phyloP scores from a whole-genome alignment of 305 asterid genomes.

The Andrographis paniculata region DNA sequence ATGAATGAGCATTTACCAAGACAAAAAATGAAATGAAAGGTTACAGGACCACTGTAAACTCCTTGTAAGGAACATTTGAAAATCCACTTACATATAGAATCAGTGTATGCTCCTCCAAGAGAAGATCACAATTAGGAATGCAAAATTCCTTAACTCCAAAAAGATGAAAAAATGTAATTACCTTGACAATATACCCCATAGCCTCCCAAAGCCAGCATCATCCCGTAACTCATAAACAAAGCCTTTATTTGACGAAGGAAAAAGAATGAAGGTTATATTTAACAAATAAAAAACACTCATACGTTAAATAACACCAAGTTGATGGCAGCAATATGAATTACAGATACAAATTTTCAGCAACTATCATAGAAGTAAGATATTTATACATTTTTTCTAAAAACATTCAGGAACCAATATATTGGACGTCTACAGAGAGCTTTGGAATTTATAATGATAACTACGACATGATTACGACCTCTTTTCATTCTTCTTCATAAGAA shows the following conservation, averaged over 20 bases:
- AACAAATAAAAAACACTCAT: constrained; percentile 12
- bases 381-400: constrained; percentile 1
- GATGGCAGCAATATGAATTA: not conserved
- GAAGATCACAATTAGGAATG: not conserved
- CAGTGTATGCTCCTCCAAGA: too few species aligned
- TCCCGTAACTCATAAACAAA: constrained; percentile 76
- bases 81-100: too few species aligned
- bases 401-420: constrained; percentile 10
- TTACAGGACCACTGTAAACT: too few species aligned
- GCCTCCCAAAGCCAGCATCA: constrained; percentile 74
- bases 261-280: constrained; percentile 14
- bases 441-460: too few species aligned
- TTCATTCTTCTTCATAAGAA: too few species aligned
- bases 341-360: constrained; percentile 15
- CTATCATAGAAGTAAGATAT: constrained; percentile 9
- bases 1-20: too few species aligned
- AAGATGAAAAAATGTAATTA: constrained; percentile 21
- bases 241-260: constrained; percentile 33
- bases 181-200: constrained; percentile 95
- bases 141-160: constrained; percentile 2
- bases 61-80: too few species aligned
- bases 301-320: constrained; percentile 8
- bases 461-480: too few species aligned
- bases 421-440: not conserved
- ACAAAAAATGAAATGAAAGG: too few species aligned